These are phyloP conservation scores for Blyttiomyces sp. DNA, from an alignment of 371 early-diverging fungal genomes.

Conservation along the genomic window DNA sequence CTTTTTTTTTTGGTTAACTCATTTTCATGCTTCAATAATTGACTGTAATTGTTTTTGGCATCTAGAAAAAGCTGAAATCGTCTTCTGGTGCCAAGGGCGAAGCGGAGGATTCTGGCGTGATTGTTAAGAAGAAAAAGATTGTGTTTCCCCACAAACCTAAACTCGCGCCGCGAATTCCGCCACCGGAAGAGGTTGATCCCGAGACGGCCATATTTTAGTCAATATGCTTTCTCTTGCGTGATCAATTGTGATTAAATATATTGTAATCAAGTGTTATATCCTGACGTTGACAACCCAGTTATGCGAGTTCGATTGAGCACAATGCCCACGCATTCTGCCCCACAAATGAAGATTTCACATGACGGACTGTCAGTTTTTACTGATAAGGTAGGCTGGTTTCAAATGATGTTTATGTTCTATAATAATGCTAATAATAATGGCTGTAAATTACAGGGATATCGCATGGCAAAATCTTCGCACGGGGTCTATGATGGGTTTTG, in stretches of 20 bases:
- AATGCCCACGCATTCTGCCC: constrained; percentile 60
- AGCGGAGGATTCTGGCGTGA: neutral
- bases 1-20: neutral
- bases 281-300: constrained; percentile 61
- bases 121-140: neutral
- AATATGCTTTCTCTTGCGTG: neutral
- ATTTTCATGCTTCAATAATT: neutral
- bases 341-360: constrained; percentile 53
- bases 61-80: too few species aligned
- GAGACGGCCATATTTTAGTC: constrained; percentile 5
- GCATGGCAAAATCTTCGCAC: constrained; percentile 70
- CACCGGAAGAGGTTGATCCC: constrained; percentile 14
- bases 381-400: constrained; percentile 40
- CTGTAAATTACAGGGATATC: constrained; percentile 56
- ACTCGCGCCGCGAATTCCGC: constrained; percentile 3
- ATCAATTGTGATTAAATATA: neutral
- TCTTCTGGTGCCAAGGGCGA: neutral
- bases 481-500: constrained; percentile 66
- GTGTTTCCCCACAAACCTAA: neutral
- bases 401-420: neutral
- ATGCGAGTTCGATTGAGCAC: constrained; percentile 46
- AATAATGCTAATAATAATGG: neutral
- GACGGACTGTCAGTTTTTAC: constrained; percentile 53
- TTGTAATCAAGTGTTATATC: constrained; percentile 46
- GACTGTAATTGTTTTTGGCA: too few species aligned